phyloP scores from a whole-genome alignment of 2,329 filamentous ascomycete species.

The Elsinoe arachidis region DNA sequence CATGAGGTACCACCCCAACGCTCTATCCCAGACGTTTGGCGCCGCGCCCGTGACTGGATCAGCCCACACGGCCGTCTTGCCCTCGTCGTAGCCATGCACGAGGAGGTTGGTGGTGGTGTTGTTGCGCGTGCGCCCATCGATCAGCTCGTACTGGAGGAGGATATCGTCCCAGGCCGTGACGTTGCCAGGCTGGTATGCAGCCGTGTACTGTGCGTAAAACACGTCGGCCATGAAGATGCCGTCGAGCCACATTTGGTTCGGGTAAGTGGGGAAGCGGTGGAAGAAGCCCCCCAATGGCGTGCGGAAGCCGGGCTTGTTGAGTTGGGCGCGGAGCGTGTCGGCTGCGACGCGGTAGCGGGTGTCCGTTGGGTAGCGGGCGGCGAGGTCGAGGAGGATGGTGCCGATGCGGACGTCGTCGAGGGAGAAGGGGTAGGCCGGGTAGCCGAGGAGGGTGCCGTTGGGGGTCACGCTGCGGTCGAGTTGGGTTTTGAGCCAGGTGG shows the following conservation, averaged over 20 bases:
- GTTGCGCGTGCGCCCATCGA: constrained; percentile 25
- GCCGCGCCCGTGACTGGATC: constrained; percentile 42
- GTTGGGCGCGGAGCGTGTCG: constrained; percentile 77
- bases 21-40: constrained; percentile 46
- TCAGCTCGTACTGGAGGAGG: constrained; percentile 21
- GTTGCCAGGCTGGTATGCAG: constrained; percentile 13
- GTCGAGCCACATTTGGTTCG: constrained; percentile 46
- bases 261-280: constrained; percentile 34
- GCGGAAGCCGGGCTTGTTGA: constrained; percentile 47
- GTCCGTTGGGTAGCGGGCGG: constrained; percentile 40
- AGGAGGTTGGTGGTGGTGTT: constrained; percentile 40
- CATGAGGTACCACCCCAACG: constrained; percentile 48
- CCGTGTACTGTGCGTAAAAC: constrained; percentile 30
- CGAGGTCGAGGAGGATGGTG: constrained; percentile 74
- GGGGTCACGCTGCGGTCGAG: constrained; percentile 53
- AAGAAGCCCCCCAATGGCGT: constrained; percentile 28
- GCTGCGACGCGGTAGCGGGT: constrained; percentile 57
- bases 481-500: constrained; percentile 5
- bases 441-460: constrained; percentile 73
- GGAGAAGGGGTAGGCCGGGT: constrained; percentile 74
- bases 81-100: constrained; percentile 49
- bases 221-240: constrained; percentile 45
- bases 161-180: constrained; percentile 16
- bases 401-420: constrained; percentile 75
- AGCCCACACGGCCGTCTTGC: constrained; percentile 44